Evolutionary conservation across 768 basidiomycete genomes (phyloP).

Genomic region (Hypholoma sublateritium): DNA sequence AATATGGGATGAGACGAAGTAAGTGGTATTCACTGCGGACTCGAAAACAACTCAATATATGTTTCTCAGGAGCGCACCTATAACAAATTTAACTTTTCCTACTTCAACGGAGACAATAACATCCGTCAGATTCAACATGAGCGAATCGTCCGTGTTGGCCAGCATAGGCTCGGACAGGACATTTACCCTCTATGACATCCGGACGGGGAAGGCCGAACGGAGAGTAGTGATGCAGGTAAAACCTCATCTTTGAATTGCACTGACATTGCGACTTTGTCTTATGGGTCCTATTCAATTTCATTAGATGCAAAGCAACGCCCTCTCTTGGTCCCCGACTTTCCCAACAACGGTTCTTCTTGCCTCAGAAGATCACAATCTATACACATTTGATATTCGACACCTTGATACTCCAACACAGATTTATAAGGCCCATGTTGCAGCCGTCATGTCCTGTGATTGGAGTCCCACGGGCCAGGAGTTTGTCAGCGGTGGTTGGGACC

Average conservation of each 20-base stretch:
- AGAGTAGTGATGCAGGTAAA: constrained; percentile 85
- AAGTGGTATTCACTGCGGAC: constrained; percentile 19
- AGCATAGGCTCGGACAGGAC: constrained; percentile 94
- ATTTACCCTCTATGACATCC: constrained; percentile 93
- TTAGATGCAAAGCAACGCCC: constrained; percentile 84
- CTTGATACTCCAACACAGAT: constrained; percentile 83
- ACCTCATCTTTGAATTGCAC: not conserved
- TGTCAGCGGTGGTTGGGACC: constrained; percentile 95
- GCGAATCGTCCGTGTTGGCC: constrained; percentile 93
- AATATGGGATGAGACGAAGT: constrained; percentile 98
- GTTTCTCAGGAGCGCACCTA: constrained; percentile 65
- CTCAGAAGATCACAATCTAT: constrained; percentile 98
- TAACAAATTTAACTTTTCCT: constrained; percentile 86
- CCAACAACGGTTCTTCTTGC: constrained; percentile 90
- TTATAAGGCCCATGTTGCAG: constrained; percentile 96
- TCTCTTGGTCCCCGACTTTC: constrained; percentile 95
- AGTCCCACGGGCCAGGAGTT: constrained; percentile 94
- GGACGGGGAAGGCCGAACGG: constrained; percentile 94
- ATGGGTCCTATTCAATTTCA: not conserved
- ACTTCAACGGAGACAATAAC: constrained; percentile 88
- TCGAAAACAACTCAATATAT: not conserved
- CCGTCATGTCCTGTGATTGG: constrained; percentile 98
- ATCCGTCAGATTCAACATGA: constrained; percentile 88
- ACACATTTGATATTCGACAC: constrained; percentile 94
- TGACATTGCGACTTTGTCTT: not conserved